Evolutionary conservation across 345 rosid species (phyloP).

Genomic region (Psidium friedrichsthalianum): DNA sequence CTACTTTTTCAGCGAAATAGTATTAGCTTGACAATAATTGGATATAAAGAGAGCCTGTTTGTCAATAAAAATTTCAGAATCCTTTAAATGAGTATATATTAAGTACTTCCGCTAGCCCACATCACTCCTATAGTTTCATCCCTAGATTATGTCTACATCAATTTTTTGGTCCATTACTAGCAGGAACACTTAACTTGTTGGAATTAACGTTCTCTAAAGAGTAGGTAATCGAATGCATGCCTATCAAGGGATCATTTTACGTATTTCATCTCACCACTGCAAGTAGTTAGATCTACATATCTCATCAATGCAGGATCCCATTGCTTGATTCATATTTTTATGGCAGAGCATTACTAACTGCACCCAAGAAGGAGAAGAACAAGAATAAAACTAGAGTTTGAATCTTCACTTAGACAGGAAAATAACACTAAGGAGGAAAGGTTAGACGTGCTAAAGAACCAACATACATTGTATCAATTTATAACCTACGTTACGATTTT

Average conservation of each 20-base stretch:
- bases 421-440: neutral
- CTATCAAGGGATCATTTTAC: neutral
- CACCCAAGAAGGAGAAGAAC: neutral
- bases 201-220: neutral
- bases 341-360: neutral
- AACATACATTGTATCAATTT: neutral
- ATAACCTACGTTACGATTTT: neutral
- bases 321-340: neutral
- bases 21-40: neutral
- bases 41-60: neutral
- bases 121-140: neutral
- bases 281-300: neutral
- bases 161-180: neutral
- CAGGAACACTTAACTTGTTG: neutral
- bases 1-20: neutral
- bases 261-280: neutral
- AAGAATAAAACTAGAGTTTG: neutral
- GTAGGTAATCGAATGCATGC: neutral
- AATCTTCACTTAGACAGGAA: neutral
- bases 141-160: neutral
- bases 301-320: neutral
- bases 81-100: neutral
- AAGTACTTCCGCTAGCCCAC: neutral
- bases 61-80: neutral
- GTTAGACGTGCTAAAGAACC: neutral